Base-by-base conservation (phyloP, 106 monocot genomes). In the Ottelia alismoides region DNA sequence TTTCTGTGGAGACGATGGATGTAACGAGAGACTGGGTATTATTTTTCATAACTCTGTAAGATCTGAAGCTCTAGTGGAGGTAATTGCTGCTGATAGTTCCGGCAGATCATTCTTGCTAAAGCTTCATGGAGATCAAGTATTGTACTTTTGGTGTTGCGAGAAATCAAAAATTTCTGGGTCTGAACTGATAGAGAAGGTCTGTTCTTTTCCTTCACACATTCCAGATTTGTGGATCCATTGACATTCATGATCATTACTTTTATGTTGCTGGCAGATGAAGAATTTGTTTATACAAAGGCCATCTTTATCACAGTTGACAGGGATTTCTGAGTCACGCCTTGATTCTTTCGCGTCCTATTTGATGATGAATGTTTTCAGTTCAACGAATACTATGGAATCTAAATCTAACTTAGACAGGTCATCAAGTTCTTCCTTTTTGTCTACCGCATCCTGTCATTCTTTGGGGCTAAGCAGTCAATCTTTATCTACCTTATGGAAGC, bases 71-170 rank as follows among this genome's bases (percentile, higher is more conserved):
- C 52, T 32, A 30, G 66, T 90, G 64, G 79, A 82, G 60, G 76
- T 78, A 67, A 90, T 98, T 60, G 65, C 83, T 30, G 70, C 82
- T 51, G 98, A 98, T 68, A 57, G 44, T 59, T 76, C 98, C 35
- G 85, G 90, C 19, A 78, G 90, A 3, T 77, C 90, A 45, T 98
- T 90, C 59, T 43, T 60, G 14, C 5, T 98, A 31, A 79, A 65
- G 52, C 59, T 90, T 35, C 54, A 74, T 30, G 71, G 30, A 28
- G 61, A 61, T 58, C 62, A 44, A 49, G 53, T 66, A 11, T 62
- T 52, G 30, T 90, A 76, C 60, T 98, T 90, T 57, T 98, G 98
- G 90, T 85, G 89, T 44, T 82, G 90, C 28, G 98, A 98, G 65
- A 98, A 82, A 60, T 98, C 85, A 2, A 77, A 72, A 28, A 16